Evolutionary conservation across 1,284 basidiomycete genomes (phyloP).

Genomic region (Boletus hoseneyae): DNA sequence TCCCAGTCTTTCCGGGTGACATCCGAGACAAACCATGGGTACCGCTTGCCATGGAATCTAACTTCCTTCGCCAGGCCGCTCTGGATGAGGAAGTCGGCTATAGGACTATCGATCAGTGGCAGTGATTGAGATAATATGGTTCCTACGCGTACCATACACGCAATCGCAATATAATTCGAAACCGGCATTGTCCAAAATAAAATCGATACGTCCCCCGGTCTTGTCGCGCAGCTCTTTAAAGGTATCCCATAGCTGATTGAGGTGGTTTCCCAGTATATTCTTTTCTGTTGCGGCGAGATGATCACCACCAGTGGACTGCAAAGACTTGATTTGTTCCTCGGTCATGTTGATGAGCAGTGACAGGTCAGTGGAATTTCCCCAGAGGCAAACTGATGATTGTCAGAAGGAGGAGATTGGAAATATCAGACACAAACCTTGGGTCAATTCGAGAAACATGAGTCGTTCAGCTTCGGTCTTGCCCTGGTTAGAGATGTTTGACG

Average conservation of each 20-base stretch:
- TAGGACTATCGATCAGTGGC: conserved; percentile 8
- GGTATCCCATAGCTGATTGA: conserved; percentile 79
- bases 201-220: conserved; percentile 84
- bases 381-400: conserved; percentile 73
- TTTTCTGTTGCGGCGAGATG: conserved; percentile 95
- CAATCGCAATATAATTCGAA: conserved; percentile 97
- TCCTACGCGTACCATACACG: conserved; percentile 76
- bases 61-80: conserved; percentile 84
- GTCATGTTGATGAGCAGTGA: conserved; percentile 98
- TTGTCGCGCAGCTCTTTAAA: conserved; percentile 66
- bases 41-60: conserved; percentile 91
- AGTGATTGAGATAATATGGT: not conserved
- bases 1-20: conserved; percentile 97
- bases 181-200: conserved; percentile 86
- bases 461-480: conserved; percentile 77
- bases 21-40: conserved; percentile 95
- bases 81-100: conserved; percentile 89
- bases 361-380: conserved; percentile 97
- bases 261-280: conserved; percentile 89
- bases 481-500: conserved; percentile 50
- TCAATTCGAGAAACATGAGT: conserved; percentile 91
- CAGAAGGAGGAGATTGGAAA: not conserved
- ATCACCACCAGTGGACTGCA: conserved; percentile 97
- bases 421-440: conserved; percentile 57
- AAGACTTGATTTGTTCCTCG: conserved; percentile 95